Evolutionary conservation across 805 yeast species (phyloP).

Genomic region (Tetrapisispora fleetii): DNA sequence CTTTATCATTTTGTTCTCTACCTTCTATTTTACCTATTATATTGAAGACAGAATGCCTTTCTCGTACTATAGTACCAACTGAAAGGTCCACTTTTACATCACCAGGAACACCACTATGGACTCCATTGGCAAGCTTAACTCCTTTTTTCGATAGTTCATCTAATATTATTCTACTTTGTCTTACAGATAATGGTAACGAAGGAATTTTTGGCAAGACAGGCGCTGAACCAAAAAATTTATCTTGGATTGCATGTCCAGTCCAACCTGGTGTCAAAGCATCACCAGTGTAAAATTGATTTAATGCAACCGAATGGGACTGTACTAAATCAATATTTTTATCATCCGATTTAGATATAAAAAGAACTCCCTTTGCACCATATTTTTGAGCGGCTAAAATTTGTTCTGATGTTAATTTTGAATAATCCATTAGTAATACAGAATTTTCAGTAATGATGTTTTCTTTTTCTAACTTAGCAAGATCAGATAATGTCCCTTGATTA

Average conservation of each 20-base stretch:
- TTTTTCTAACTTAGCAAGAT: constrained; percentile 36
- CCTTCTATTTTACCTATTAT: constrained; percentile 72
- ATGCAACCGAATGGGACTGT: constrained; percentile 41
- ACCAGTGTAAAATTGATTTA: constrained; percentile 57
- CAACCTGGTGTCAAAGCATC: constrained; percentile 76
- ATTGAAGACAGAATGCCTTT: constrained; percentile 65
- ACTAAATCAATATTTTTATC: constrained; percentile 23
- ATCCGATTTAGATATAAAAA: constrained; percentile 49
- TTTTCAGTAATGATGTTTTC: constrained; percentile 33
- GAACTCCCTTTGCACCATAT: constrained; percentile 51
- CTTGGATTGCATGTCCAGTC: constrained; percentile 36
- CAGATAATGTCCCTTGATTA: constrained; percentile 53
- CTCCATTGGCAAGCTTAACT: constrained; percentile 14
- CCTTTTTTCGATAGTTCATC: constrained; percentile 16
- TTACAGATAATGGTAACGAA: constrained; percentile 65
- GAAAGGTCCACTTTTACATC: constrained; percentile 21
- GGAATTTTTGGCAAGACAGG: constrained; percentile 60
- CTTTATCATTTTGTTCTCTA: constrained; percentile 64
- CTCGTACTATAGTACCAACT: constrained; percentile 37
- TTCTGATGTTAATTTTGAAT: constrained; percentile 42
- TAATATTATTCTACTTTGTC: constrained; percentile 45
- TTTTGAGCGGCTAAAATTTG: constrained; percentile 47
- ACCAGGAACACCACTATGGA: constrained; percentile 15
- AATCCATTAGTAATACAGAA: constrained; percentile 49
- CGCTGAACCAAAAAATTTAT: constrained; percentile 38